phyloP scores from a whole-genome alignment of 257 asterid genomes.

The Primulina huaijiensis region DNA sequence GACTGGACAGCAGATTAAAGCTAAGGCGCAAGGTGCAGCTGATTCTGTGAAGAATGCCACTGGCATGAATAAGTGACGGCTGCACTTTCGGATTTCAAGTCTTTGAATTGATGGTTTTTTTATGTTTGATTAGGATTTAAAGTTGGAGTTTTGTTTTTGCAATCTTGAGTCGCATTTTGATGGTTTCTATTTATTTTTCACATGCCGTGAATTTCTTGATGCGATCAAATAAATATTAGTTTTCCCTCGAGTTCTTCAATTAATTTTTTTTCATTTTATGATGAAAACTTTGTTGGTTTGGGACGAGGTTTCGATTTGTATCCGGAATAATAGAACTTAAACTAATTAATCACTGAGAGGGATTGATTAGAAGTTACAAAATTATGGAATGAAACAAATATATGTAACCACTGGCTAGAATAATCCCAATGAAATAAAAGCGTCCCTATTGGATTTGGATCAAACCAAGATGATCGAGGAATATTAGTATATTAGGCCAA shows the following conservation, averaged over 20 bases:
- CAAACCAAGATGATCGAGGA: no score
- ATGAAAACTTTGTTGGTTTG: no score
- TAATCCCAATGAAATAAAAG: no score
- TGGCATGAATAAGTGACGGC: constrained; percentile 41
- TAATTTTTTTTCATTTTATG: not conserved
- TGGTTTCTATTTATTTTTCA: no score
- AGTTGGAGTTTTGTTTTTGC: not conserved
- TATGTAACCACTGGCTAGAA: no score
- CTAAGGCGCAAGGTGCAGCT: constrained; percentile 44
- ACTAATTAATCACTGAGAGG: no score
- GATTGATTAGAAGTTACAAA: no score
- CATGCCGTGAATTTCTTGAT: not conserved
- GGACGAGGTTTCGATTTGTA: no score
- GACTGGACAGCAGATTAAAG: constrained; percentile 44
- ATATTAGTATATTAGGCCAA: no score
- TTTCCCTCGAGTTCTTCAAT: not conserved
- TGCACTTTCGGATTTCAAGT: not conserved
- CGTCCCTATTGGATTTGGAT: not conserved
- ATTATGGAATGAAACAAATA: no score
- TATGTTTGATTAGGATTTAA: not conserved
- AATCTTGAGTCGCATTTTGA: no score
- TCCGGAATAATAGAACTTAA: no score
- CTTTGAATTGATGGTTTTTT: not conserved
- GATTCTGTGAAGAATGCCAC: constrained; percentile 46
- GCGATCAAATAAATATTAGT: not conserved